Base-by-base conservation (phyloP, 345 rosid species). In the Eucalyptus regnans region DNA sequence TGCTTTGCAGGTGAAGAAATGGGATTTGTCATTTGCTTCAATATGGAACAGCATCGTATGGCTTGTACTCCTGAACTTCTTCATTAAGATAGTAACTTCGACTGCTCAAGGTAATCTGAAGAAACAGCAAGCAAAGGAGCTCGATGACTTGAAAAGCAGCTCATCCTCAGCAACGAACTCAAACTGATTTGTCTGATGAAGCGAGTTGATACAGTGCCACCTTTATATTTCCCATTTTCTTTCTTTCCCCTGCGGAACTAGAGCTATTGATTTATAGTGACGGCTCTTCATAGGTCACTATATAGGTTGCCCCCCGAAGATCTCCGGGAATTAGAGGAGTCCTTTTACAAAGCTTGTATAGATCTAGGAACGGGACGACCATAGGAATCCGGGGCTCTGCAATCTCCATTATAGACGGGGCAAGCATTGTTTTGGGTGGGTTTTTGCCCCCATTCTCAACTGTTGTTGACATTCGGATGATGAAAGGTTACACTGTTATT, bases 1-100 rank as follows among this genome's bases (percentile, higher is more conserved):
- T 88, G 66, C 56, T 71, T 54, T 51, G 23, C 96, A 95, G 99
- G 96, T 90, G 88, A 96, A 96, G 58, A 96, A 91, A 54, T 97
- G 98, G 98, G 97, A 94, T 80, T 91, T 98, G 66, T 98, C 99
- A 15, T 94, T 96, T 90, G 93, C 98, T 37, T 90, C 96, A 3
- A 86, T 98, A 64, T 98, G 99, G 99, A 97, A 96, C 87, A 94
- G 98, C 15, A 81, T 97, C n/a, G 99, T 98, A 43, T 98, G 99
- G 99, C 98, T 98, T 84, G 95, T 98, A 99, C 98, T 98, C 50
- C 79, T 98, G 90, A 96, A 96, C 94, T 98, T 97, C 94, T 95
- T 94, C 66, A 89, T 93, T 68, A 97, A 93, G 95, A 95, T 96
- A 62, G 95, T 98, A 92, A 97, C 93, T 58, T 92, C 97, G 52